Base-by-base conservation (phyloP, 768 basidiomycete species). In the Leucocoprinus birnbaumii region DNA sequence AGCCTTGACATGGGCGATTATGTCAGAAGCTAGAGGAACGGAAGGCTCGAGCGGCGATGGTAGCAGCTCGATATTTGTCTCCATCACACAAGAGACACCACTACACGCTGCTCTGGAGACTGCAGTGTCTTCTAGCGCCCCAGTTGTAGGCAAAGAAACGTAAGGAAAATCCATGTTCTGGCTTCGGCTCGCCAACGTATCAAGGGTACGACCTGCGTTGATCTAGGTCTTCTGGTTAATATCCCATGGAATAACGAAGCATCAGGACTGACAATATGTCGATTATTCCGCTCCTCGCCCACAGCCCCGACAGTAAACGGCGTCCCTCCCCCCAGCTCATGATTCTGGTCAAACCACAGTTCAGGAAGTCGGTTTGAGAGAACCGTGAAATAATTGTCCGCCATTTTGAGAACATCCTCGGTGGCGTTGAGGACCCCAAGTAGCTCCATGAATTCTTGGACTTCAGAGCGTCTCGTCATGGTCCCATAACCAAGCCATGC, bases 401-500 rank as follows among this genome's bases (percentile, higher is more conserved):
- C 83, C 84, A 86, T 87, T 59, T 78, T 74, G 61, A 74, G 68
- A 58, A 85, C 77, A 35, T 81, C 80, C 3, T 73, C 65, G 0
- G 80, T 72, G 37, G 74, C 65, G 34, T 79, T 71, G 34, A 85
- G 65, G 16, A 51, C 51, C 3, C 69, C 54, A 59, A 86, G 63
- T 41, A 86, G 71, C 13, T 67, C 64, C 16, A 86, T 64, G 62
- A 86, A 88, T 16, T 72, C 69, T 14, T 68, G 65, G 14, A 72
- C 77, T 51, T 68, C 66, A 18, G 73, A 71, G 46, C 72, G 73
- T 55, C 61, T 70, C 53, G 87, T 65, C 52, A 87, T 74, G 5
- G 84, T 65, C 18, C 86, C 86, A 63, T 89, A 73, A 10, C 86
- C 84, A 7, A 88, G 67, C 85, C 86, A 89, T 0, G 84, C 81